Evolutionary conservation across 108 stramenopile genomes (phyloP), one percentile per base, ranked within the genome.

Genomic region (Mediolabrus comicus): DNA sequence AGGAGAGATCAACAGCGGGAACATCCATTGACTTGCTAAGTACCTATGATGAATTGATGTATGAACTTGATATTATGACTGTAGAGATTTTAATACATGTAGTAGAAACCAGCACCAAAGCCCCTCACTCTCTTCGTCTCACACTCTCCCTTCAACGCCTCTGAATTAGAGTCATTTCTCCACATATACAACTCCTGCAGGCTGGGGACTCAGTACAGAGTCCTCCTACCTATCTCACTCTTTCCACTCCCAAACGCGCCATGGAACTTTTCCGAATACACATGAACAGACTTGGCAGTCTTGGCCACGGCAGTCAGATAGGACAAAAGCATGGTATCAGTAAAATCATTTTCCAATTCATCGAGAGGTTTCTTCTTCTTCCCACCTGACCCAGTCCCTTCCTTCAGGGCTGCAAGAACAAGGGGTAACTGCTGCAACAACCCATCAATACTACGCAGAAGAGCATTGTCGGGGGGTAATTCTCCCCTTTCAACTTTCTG

Each of bases 261-360:
- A 8, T 86, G 82, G 70, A 89, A 83, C 69, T 92, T 92, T 27
- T 88, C 88, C 10, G 86, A 85, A 59, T 87, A 92, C 11, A 71
- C 68, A 59, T 84, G 80, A 14, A 89, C 77, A 10, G 84, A 66
- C 53, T 71, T 72, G 14, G 87, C 79, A 6, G 86, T 87, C 52
- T 88, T 79, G 62, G 83, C 82, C 41, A 86, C 65, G 8, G 77
- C 66, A 5, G 86, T 86, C 39, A 92, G 49, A 59, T 86, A 86
- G 7, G 87, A 52, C 30, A 88, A 57, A 19, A 88, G 33, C 53
- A 78, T 56, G 0, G 79, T 66, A 51, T 85, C 71, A 59, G 65
- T 70, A 51, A 83, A 84, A 19, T 86, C 79, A 29, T 80, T 79
- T 26, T 79, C 69, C 10, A 83, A 31, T 19, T 79, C 72, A 1